phyloP scores from a whole-genome alignment of 768 basidiomycete species.

The Mycena belliarum region DNA sequence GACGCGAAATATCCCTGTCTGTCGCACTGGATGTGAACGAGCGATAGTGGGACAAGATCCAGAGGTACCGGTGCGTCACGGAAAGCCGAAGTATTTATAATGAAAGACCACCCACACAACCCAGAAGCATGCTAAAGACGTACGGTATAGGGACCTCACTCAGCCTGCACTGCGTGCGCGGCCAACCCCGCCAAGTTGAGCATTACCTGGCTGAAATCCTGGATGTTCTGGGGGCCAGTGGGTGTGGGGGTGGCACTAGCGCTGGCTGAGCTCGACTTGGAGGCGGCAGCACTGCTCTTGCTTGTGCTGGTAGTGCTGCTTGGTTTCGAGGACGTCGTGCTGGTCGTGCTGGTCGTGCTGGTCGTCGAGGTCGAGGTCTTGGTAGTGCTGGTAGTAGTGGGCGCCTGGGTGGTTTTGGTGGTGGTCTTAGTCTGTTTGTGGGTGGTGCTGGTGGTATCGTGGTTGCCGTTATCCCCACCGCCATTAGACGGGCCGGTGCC shows the following conservation, averaged over 20 bases:
- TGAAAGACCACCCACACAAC: too few species aligned
- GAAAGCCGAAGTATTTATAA: too few species aligned
- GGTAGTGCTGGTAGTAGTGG: neutral
- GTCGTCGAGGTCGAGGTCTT: neutral
- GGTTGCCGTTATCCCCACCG: neutral
- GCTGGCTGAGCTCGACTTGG: neutral
- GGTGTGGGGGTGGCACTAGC: neutral
- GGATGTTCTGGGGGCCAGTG: slow-evolving; percentile 6
- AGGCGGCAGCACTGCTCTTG: neutral
- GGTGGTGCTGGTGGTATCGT: neutral
- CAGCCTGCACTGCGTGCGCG: neutral
- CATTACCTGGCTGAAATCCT: slow-evolving; percentile 5
- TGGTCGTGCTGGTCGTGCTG: neutral
- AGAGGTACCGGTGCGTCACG: too few species aligned
- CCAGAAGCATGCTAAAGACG: too few species aligned
- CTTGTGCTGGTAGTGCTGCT: neutral
- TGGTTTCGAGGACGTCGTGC: neutral
- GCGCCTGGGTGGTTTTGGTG: neutral
- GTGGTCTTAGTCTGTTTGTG: too few species aligned
- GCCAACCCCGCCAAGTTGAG: slow-evolving; percentile 1
- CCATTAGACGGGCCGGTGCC: neutral
- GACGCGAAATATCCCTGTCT: too few species aligned
- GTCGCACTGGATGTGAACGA: too few species aligned
- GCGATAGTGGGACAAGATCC: too few species aligned
- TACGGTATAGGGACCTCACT: too few species aligned